A percentile compares a stretch with the other conserved stretches of the same genome.
Evolutionary conservation across 164 flowering plant genomes (phyloP).

Genomic region (Chimonanthus praecox): DNA sequence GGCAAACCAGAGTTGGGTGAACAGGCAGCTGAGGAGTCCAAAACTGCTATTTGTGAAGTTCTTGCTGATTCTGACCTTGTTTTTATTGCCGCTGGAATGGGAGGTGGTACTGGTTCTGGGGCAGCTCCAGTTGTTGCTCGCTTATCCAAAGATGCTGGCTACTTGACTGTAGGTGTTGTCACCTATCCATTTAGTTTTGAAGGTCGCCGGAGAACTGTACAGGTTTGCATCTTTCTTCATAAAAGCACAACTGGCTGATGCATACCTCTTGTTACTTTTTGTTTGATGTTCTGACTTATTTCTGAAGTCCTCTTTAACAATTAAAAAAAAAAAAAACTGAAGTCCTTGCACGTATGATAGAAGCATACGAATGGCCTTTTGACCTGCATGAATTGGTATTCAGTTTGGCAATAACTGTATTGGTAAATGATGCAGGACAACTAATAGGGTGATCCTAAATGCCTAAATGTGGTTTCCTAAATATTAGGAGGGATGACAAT

Average conservation of each 20-base stretch:
- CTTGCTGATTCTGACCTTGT: conserved; percentile 25
- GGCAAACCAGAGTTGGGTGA: conserved; percentile 27
- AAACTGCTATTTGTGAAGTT: conserved; percentile 19
- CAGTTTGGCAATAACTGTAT: no score
- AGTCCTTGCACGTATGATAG: background rate
- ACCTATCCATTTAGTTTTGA: conserved; percentile 29
- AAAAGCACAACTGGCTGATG: background rate
- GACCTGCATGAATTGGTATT: no score
- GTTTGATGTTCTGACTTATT: background rate
- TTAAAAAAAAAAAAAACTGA: no score
- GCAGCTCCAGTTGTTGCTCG: conserved; percentile 28
- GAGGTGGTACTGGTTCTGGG: conserved; percentile 30
- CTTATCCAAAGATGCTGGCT: conserved; percentile 22
- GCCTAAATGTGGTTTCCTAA: no score
- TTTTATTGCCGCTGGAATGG: conserved; percentile 29
- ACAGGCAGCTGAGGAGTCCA: conserved; percentile 28
- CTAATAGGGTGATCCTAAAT: no score
- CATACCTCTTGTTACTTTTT: background rate
- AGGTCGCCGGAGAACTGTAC: conserved; percentile 30
- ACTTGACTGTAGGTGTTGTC: conserved; percentile 26
- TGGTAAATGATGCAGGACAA: no score
- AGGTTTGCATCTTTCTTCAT: conserved; percentile 11
- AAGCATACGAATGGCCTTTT: background rate
- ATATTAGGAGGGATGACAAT: no score
- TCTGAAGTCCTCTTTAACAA: background rate